These are phyloP conservation scores for Falciphora oryzae DNA, from an alignment of 2,329 filamentous ascomycete species.

Conservation along the genomic window DNA sequence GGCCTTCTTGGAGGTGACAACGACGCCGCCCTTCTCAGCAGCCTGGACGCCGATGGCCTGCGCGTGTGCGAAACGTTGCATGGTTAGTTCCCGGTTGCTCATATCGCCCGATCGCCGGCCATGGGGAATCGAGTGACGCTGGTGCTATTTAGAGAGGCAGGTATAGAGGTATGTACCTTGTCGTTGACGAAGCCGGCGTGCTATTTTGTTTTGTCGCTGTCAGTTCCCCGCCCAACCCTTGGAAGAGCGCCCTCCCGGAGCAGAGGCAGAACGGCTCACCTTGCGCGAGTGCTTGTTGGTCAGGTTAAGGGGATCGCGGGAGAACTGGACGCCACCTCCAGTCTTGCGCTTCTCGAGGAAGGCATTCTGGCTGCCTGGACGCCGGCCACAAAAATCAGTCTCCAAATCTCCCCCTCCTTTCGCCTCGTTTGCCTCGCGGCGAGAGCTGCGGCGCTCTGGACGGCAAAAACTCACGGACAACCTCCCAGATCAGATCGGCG, in stretches of 20 bases:
- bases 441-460: constrained; percentile 5
- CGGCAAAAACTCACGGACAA: constrained; percentile 69
- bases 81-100: constrained; percentile 14
- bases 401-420: not conserved
- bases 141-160: constrained; percentile 1
- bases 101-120: not conserved
- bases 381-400: constrained; percentile 15
- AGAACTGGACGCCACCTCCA: constrained; percentile 80
- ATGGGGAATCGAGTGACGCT: constrained; percentile 17
- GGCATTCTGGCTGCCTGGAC: constrained; percentile 75
- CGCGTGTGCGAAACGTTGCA: constrained; percentile 18
- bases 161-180: constrained; percentile 58
- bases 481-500: constrained; percentile 88
- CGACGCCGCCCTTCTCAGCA: constrained; percentile 72
- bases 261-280: constrained; percentile 40
- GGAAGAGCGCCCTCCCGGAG: not conserved
- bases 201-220: constrained; percentile 36
- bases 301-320: constrained; percentile 90
- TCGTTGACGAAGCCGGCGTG: constrained; percentile 89
- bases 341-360: constrained; percentile 86
- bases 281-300: constrained; percentile 88
- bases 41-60: constrained; percentile 78
- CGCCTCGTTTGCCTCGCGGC: not conserved
- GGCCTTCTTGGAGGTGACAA: constrained; percentile 80
- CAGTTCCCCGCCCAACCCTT: constrained; percentile 4